phyloP scores from a whole-genome alignment of 371 early-diverging fungal species.

The Mucor saturninus region DNA sequence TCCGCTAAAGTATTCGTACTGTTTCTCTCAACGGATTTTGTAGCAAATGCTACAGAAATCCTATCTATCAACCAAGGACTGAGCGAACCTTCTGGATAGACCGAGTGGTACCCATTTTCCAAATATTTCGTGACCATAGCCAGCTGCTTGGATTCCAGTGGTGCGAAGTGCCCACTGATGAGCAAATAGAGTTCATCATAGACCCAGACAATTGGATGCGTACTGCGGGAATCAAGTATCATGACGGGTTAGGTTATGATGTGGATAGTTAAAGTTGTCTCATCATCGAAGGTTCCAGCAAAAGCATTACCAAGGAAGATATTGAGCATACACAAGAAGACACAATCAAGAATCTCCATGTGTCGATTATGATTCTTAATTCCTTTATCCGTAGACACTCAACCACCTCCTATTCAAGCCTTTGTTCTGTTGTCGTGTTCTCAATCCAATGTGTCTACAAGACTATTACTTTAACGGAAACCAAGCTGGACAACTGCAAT shows the following conservation, averaged over 20 bases:
- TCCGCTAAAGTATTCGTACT: too few relatives aligned
- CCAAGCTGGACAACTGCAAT: conserved; percentile 14
- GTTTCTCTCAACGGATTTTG: too few relatives aligned
- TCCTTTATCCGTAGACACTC: conserved; percentile 18
- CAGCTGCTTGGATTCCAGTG: conserved; percentile 31
- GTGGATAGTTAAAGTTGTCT: too few relatives aligned
- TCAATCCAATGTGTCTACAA: conserved; percentile 10
- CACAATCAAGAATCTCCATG: too few relatives aligned
- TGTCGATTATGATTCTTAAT: background rate
- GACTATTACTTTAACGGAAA: conserved; percentile 7
- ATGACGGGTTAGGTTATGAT: too few relatives aligned
- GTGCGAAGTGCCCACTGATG: conserved; percentile 26
- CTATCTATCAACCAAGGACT: too few relatives aligned
- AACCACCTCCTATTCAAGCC: conserved; percentile 23
- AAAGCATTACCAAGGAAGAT: too few relatives aligned
- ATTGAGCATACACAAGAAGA: too few relatives aligned
- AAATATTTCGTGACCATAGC: conserved; percentile 25
- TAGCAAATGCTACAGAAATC: too few relatives aligned
- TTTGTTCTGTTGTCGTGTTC: conserved; percentile 17
- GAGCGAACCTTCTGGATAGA: too few relatives aligned
- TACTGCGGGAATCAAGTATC: too few relatives aligned
- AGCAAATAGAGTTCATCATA: conserved; percentile 20
- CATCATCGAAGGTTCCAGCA: too few relatives aligned
- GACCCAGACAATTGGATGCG: conserved; percentile 7
- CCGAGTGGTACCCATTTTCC: conserved; percentile 2